Percentiles rank a stretch among this genome's conserved stretches.
Evolutionary conservation across 2,329 filamentous ascomycete genomes (phyloP).

Genomic region (Diaporthe sp.): DNA sequence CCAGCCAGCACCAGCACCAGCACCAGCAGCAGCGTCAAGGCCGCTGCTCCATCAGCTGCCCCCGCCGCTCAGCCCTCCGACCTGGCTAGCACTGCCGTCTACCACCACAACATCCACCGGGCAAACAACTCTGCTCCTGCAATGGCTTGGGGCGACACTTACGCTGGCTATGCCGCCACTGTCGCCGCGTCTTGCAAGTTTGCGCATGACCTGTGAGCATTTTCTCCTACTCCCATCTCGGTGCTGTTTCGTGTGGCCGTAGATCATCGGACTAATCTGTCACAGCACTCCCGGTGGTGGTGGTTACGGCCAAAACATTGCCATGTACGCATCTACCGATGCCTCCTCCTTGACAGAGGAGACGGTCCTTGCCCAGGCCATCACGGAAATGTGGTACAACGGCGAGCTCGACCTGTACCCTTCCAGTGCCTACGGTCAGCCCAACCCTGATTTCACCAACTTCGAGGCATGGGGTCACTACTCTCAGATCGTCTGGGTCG

Average conservation of each 20-base stretch:
- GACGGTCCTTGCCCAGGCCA: constrained; percentile 71
- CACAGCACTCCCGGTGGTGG: constrained; percentile 65
- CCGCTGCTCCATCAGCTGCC: constrained; percentile 21
- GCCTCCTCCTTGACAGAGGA: constrained; percentile 58
- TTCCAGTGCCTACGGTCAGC: constrained; percentile 66
- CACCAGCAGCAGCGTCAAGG: constrained; percentile 30
- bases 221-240: background rate
- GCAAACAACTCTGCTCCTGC: constrained; percentile 78
- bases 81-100: constrained; percentile 57
- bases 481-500: constrained; percentile 79
- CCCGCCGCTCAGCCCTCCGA: constrained; percentile 39
- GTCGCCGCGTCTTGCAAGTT: constrained; percentile 78
- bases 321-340: constrained; percentile 64
- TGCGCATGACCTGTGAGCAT: constrained; percentile 78
- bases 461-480: constrained; percentile 81
- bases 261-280: constrained; percentile 3
- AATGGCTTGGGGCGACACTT: constrained; percentile 72
- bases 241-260: background rate
- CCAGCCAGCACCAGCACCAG: constrained; percentile 28
- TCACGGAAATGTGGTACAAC: constrained; percentile 92
- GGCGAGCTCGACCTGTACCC: constrained; percentile 73
- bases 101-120: constrained; percentile 89
- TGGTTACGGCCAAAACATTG: constrained; percentile 93
- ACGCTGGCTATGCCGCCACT: constrained; percentile 71
- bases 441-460: constrained; percentile 67